Evolutionary conservation across 2,329 filamentous ascomycete species (phyloP).

Genomic region (Aschersonia sp.): DNA sequence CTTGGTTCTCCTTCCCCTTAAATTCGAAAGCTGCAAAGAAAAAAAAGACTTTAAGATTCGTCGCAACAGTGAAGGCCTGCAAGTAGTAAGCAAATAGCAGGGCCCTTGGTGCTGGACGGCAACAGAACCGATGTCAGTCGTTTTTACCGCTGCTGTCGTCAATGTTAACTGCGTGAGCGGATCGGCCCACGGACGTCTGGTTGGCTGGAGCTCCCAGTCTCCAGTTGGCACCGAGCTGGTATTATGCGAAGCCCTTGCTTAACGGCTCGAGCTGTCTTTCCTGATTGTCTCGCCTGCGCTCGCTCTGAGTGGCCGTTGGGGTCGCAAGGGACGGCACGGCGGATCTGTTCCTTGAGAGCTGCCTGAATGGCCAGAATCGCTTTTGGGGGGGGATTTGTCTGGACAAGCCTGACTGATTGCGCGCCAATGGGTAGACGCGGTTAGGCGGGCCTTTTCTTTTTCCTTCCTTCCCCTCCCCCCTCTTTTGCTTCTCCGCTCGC

Average conservation of each 20-base stretch:
- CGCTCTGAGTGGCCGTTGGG: conserved; percentile 5
- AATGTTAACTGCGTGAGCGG: too few species aligned
- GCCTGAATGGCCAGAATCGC: conserved; percentile 10
- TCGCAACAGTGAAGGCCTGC: too few species aligned
- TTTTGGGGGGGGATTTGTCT: conserved; percentile 3
- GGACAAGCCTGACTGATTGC: conserved; percentile 10
- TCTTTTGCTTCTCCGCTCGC: conserved; percentile 4
- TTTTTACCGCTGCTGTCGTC: too few species aligned
- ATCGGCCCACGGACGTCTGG: neutral
- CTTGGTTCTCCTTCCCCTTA: too few species aligned
- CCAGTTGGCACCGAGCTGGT: neutral
- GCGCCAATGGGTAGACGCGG: conserved; percentile 2
- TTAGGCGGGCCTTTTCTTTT: conserved; percentile 4
- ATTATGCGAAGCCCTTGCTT: neutral
- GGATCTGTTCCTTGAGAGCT: conserved; percentile 8
- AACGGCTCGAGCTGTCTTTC: conserved; percentile 3
- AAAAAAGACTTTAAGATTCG: too few species aligned
- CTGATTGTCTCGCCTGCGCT: conserved; percentile 1
- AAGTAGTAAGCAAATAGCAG: too few species aligned
- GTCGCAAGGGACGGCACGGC: conserved; percentile 2
- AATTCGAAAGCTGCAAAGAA: too few species aligned
- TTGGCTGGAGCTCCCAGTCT: neutral
- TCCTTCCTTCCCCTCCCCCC: conserved; percentile 5
- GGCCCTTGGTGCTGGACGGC: too few species aligned
- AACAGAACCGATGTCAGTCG: too few species aligned